These are phyloP conservation scores for Starmerella floricola DNA, from an alignment of 805 yeast genomes.

Conservation along the genomic window DNA sequence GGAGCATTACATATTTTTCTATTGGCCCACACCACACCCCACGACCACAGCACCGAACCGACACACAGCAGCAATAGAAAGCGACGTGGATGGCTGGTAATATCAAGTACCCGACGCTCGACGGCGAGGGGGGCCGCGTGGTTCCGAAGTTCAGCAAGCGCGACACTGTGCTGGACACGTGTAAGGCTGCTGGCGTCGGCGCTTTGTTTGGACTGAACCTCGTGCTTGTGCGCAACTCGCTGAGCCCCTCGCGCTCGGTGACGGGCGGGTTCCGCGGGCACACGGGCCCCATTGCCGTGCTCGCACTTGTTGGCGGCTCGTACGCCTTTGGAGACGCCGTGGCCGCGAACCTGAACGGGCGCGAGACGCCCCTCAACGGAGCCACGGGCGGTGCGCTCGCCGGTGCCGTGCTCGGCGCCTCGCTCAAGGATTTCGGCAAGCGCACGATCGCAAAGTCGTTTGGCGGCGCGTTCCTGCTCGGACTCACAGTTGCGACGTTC, in stretches of 20 bases:
- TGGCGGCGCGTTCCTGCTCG: constrained; percentile 39
- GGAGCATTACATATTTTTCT: constrained; percentile 10
- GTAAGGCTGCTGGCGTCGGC: constrained; percentile 36
- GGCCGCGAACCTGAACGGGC: constrained; percentile 48
- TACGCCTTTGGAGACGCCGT: constrained; percentile 35
- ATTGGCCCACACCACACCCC: constrained; percentile 5
- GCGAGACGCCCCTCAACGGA: constrained; percentile 50
- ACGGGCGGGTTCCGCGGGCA: constrained; percentile 25
- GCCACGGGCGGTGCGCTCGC: constrained; percentile 38
- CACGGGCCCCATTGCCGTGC: constrained; percentile 23
- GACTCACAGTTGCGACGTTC: constrained; percentile 34
- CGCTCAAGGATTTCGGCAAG: constrained; percentile 20
- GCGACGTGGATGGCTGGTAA: too few species aligned
- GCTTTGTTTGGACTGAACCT: constrained; percentile 38
- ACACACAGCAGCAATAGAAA: too few species aligned
- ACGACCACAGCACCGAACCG: too few species aligned
- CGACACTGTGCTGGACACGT: constrained; percentile 42
- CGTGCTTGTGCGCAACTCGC: constrained; percentile 34
- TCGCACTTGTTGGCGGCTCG: constrained; percentile 41
- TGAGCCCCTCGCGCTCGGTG: constrained; percentile 25
- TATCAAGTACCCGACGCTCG: constrained; percentile 21
- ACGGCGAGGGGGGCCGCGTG: constrained; percentile 23
- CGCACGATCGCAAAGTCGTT: constrained; percentile 32
- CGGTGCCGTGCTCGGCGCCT: constrained; percentile 35
- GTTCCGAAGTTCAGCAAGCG: constrained; percentile 43